Evolutionary conservation across 768 basidiomycete genomes (phyloP), one percentile per base, ranked within the genome.

Genomic region (Mycena latifolia): DNA sequence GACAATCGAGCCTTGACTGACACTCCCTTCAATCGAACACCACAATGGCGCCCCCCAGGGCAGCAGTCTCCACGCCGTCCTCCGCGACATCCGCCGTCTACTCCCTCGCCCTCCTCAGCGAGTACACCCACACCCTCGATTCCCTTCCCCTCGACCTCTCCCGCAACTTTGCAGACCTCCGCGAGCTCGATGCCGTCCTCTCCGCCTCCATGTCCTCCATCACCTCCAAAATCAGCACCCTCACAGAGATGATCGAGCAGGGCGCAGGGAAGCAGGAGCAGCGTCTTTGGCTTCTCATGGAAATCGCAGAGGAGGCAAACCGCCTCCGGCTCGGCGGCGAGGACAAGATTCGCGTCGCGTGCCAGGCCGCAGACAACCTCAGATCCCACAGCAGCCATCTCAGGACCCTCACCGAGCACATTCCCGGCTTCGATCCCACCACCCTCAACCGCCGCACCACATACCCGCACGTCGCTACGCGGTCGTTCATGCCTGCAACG

Each of bases 161-260:
- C 15, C 90, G 94, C 78, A 91, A 90, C 78, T 94, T 98, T 77
- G 94, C 92, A 14, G 98, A 99, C 85, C 89, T 99, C 58, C 93
- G 96, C 69, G 98, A 99, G 81, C 93, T 99, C 80, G 98, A 99
- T 78, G 98, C 97, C 62, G 98, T 99, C 64, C 88, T 99, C 71
- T 96, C 95, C 71, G 84, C 92, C 47, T 94, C 94, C 67, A 92
- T 97, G 79, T 77, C 88, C 69, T 84, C 87, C 70, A 92, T 99
- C 75, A 95, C 92, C 63, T 71, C 84, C 48, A 95, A 95, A 79
- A 91, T 99, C 69, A 85, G 87, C 62, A 76, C 78, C 41, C 90
- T 99, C 70, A 92, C 90, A 43, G 74, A 81, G 63, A 89, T 94
- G 86, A 89, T 98, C 74, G 90, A 94, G 74, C 82, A 86, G 63